Conservation (phyloP, 331 rosid genomes). For the Stylosanthes scabra region DNA sequence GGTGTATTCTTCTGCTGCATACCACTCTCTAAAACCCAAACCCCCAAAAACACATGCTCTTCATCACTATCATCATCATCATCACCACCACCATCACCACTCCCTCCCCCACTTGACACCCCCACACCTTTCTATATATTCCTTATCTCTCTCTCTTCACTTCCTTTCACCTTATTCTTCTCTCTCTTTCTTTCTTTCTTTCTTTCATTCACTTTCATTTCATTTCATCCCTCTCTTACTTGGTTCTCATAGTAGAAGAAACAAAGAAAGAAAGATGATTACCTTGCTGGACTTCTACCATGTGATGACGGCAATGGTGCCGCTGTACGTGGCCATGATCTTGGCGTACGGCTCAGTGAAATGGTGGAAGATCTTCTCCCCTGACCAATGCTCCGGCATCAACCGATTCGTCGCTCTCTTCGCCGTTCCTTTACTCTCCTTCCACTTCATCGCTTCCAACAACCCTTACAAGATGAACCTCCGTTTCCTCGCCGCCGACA, state of each 20-base stretch:
- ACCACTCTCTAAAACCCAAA: constrained; percentile 49
- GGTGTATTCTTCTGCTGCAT: constrained; percentile 44
- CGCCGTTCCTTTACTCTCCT: constrained; percentile 89
- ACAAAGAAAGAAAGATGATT: constrained; percentile 53
- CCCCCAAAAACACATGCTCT: constrained; percentile 69
- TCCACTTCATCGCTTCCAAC: constrained; percentile 86
- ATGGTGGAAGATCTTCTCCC: constrained; percentile 95
- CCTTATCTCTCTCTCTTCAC: constrained; percentile 24
- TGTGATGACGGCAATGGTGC: constrained; percentile 95
- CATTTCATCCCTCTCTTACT: not conserved
- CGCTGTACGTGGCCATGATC: constrained; percentile 88
- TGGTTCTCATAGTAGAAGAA: not conserved
- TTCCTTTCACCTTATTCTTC: constrained; percentile 14
- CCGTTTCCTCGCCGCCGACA: constrained; percentile 83
- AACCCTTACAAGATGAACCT: constrained; percentile 83
- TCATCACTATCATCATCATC: constrained; percentile 45
- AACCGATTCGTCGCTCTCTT: constrained; percentile 87
- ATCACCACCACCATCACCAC: constrained; percentile 33
- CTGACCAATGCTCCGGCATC: constrained; percentile 95
- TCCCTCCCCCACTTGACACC: constrained; percentile 1
- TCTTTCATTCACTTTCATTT: constrained; percentile 14
- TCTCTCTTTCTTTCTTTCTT: constrained; percentile 20
- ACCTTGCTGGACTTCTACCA: constrained; percentile 77
- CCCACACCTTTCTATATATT: constrained; percentile 34
- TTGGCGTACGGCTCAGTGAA: constrained; percentile 89